Base-by-base conservation (phyloP, 192 early-diverging fungal species). In the Linnemannia zychae region DNA sequence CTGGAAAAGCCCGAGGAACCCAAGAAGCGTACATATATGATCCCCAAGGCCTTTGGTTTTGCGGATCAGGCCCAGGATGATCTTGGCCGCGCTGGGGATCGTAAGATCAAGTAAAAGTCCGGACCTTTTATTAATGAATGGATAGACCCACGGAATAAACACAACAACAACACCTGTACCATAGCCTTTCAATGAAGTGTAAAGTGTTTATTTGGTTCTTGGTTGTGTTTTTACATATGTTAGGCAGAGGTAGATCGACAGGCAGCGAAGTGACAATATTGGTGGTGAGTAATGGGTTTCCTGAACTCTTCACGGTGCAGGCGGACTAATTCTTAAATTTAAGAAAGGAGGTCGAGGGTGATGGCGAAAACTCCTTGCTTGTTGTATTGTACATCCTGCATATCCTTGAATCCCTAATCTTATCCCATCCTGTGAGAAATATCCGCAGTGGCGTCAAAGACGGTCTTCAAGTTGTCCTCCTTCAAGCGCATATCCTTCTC, bases 21-120 rank as follows among this genome's bases (percentile, higher is more conserved):
- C 68, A 84, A 84, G 77, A 84, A 84, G 73, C 76, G 82, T 24
- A 79, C 82, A 4, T 84, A 72, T 67, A 65, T 65, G 76, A 84
- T 84, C 60, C 82, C 82, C 47, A 84, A 84, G 72, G 82, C 82
- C 67, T 84, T 84, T 75, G 82, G 82, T 20, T 84, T 84, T 57
- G 82, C 76, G 16, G 77, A 84, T 12, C 67, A 84, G 47, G 82
- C 82, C 1, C 37, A 75, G 38, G 82, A 84, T 38, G 82, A 84
- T 65, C 38, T 84, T 66, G 82, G 82, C 65, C 82, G 77, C 24
- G 72, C 82, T 67, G 82, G 82, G 63, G 82, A 84, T 66, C 82
- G 82, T 57, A 75, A 84, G 77, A 67, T 84, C 33, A 38, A 79
- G 67, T 75, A 84, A 67, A 74, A 34, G 7, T 63, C 16, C 3